Evolutionary conservation across 139 green algal genomes (phyloP).

Genomic region (Pleodorina starrii): DNA sequence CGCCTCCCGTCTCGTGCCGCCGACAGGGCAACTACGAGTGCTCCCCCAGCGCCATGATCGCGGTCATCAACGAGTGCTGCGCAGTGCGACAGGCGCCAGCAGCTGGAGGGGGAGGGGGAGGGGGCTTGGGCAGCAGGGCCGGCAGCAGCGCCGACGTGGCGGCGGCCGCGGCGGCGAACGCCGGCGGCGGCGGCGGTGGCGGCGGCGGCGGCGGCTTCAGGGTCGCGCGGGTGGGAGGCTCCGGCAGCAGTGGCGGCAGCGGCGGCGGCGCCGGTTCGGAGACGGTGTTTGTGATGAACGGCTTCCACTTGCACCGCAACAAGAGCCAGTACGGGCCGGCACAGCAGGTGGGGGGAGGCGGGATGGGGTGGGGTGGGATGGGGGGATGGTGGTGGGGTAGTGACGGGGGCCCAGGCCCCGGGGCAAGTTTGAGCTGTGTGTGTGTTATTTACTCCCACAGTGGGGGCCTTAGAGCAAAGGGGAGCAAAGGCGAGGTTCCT

Average conservation of each 20-base stretch:
- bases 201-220: neutral
- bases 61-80: constrained; percentile 58
- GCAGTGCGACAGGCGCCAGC: neutral
- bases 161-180: neutral
- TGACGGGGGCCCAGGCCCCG: too few species aligned
- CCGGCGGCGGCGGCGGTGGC: neutral
- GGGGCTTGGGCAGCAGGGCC: neutral
- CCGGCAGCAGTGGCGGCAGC: neutral
- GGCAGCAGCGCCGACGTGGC: neutral
- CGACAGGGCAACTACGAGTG: constrained; percentile 65
- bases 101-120: neutral
- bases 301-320: constrained; percentile 57
- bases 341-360: constrained; percentile 57
- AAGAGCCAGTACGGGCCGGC: constrained; percentile 56
- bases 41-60: constrained; percentile 48
- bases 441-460: too few species aligned
- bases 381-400: too few species aligned
- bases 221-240: neutral
- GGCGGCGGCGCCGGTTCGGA: neutral
- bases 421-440: too few species aligned
- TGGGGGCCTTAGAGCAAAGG: too few species aligned
- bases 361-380: too few species aligned
- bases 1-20: neutral
- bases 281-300: constrained; percentile 55
- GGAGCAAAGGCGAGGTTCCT: too few species aligned